A percentile compares a stretch with the other conserved stretches of the same genome.
phyloP scores from a whole-genome alignment of 1,139 yeast species.

The Geotrichum reessii region DNA sequence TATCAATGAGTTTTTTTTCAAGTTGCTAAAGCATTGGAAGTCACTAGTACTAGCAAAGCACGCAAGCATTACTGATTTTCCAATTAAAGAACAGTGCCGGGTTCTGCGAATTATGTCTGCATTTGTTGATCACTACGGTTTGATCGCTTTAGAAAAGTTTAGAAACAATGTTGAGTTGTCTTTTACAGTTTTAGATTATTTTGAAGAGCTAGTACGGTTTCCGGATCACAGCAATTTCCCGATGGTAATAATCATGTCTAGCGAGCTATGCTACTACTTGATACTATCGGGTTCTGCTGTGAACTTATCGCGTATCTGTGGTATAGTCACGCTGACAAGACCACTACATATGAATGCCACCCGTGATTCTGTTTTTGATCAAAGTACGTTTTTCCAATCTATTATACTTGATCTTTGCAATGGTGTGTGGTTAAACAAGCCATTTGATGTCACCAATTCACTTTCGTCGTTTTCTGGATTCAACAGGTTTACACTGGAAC shows the following conservation, averaged over 20 bases:
- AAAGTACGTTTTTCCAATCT: constrained; percentile 6
- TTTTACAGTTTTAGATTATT: constrained; percentile 23
- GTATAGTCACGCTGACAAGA: constrained; percentile 46
- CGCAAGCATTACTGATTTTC: constrained; percentile 16
- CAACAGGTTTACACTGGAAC: constrained; percentile 4
- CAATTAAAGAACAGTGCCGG: constrained; percentile 15
- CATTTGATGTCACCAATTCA: constrained; percentile 9
- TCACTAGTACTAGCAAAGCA: constrained; percentile 4
- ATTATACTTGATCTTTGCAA: constrained; percentile 17
- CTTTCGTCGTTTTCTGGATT: neutral
- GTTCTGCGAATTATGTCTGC: constrained; percentile 19
- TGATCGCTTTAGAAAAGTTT: constrained; percentile 20
- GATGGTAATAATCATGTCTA: constrained; percentile 38
- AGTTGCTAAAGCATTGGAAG: constrained; percentile 10
- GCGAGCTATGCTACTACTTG: constrained; percentile 38
- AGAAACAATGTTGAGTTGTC: constrained; percentile 24
- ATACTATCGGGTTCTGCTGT: constrained; percentile 42
- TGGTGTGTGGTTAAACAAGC: constrained; percentile 17
- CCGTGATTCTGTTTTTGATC: constrained; percentile 32
- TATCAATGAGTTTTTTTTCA: constrained; percentile 11
- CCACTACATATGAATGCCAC: constrained; percentile 27
- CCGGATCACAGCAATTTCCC: constrained; percentile 28
- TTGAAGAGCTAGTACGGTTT: constrained; percentile 26
- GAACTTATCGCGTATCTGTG: constrained; percentile 46
- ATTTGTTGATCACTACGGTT: constrained; percentile 24